Conservation (phyloP, 2,329 filamentous ascomycete genomes). For the Colletotrichum gigasporum region DNA sequence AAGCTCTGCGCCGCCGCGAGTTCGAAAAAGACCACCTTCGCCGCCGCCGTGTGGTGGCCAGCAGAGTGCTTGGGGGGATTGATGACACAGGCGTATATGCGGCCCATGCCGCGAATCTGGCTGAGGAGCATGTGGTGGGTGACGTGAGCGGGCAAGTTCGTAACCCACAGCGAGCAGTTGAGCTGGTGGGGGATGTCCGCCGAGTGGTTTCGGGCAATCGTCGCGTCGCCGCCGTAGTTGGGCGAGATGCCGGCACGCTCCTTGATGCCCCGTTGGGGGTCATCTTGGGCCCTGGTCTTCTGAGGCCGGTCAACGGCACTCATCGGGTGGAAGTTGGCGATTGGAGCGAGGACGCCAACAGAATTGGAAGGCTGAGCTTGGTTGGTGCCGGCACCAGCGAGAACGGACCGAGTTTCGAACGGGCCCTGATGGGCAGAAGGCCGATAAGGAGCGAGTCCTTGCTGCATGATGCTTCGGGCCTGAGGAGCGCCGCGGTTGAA, state of each 20-base stretch:
- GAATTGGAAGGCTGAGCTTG: too few species aligned
- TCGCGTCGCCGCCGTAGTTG: constrained; percentile 51
- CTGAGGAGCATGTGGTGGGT: constrained; percentile 54
- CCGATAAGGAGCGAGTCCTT: too few species aligned
- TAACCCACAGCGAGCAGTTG: constrained; percentile 64
- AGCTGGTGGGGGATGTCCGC: constrained; percentile 48
- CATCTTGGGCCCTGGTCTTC: not conserved
- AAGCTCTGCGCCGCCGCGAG: constrained; percentile 48
- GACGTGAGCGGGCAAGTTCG: constrained; percentile 56
- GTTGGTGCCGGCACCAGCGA: too few species aligned
- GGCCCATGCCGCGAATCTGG: constrained; percentile 55
- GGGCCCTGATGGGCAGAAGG: too few species aligned
- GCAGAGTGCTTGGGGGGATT: constrained; percentile 53
- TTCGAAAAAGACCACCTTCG: constrained; percentile 61
- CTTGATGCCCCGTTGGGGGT: constrained; percentile 18
- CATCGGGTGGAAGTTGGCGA: constrained; percentile 21
- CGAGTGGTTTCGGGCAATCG: constrained; percentile 47
- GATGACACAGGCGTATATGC: constrained; percentile 61
- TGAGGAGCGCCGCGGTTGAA: too few species aligned
- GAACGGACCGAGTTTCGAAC: too few species aligned
- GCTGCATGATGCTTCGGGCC: too few species aligned
- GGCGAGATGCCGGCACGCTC: constrained; percentile 37
- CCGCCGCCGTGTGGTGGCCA: constrained; percentile 50
- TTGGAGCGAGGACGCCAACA: too few species aligned
- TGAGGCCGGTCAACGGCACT: constrained; percentile 6